A percentile compares a stretch with the other conserved stretches of the same genome.
Evolutionary conservation across 768 basidiomycete genomes (phyloP).

Genomic region (Kwoniella sp.): DNA sequence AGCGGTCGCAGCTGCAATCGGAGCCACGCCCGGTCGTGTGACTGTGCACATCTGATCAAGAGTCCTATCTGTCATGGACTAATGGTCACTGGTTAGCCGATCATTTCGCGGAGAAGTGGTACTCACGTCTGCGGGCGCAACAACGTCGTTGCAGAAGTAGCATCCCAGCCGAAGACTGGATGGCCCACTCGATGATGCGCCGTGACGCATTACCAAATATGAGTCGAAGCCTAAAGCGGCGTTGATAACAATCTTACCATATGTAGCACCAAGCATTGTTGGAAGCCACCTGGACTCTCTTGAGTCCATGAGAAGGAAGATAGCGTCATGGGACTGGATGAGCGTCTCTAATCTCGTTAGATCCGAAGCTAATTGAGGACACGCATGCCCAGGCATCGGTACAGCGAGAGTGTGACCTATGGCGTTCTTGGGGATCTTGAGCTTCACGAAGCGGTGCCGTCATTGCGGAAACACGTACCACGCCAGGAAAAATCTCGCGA

Average conservation of each 20-base stretch:
- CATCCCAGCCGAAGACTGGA: slow-evolving; percentile 68
- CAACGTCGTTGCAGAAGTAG: slow-evolving; percentile 98
- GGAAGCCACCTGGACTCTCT: slow-evolving; percentile 96
- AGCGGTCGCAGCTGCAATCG: slow-evolving; percentile 86
- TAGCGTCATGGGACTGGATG: slow-evolving; percentile 80
- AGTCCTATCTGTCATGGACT: slow-evolving; percentile 78
- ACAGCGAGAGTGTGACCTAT: slow-evolving; percentile 76
- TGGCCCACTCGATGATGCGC: slow-evolving; percentile 58
- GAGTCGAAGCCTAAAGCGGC: slow-evolving; percentile 94
- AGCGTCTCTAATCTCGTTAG: slow-evolving; percentile 72
- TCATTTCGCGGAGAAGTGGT: neutral
- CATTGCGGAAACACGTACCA: slow-evolving; percentile 63
- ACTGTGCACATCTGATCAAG: slow-evolving; percentile 99
- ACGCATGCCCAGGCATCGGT: slow-evolving; percentile 97
- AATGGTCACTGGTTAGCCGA: slow-evolving; percentile 8
- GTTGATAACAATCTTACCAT: slow-evolving; percentile 92
- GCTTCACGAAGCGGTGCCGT: no score
- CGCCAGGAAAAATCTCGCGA: slow-evolving; percentile 87
- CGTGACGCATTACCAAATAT: slow-evolving; percentile 96
- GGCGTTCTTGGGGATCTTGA: slow-evolving; percentile 65
- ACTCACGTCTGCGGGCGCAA: slow-evolving; percentile 88
- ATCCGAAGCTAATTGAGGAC: slow-evolving; percentile 61
- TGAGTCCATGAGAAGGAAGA: slow-evolving; percentile 98
- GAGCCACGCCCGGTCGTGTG: slow-evolving; percentile 88
- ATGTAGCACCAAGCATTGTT: slow-evolving; percentile 78